Evolutionary conservation across 306 rosid species (phyloP), one percentile per base, ranked within the genome.

Genomic region (Medicago arabica): DNA sequence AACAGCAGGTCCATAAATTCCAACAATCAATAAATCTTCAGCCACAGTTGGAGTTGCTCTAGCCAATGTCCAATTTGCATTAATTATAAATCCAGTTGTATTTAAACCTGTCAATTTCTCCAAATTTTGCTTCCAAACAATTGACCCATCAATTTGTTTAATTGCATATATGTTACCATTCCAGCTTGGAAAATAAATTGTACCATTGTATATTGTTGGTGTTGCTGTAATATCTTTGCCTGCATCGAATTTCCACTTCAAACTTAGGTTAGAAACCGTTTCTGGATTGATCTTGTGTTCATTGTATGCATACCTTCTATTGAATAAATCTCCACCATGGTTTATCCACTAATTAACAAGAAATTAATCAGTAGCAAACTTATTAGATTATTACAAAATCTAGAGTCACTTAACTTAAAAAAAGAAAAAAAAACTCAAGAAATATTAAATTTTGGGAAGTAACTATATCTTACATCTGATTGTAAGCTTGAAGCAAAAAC

Each of bases 171-270:
- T 71, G 70, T 82, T 78, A 1, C 97, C 97, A 55, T 91, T 89
- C 93, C 95, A 88, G 68, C 95, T 85, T 18, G 92, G 93, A 47
- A 89, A 89, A 67, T 91, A 91, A 62, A 89, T 59, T n/a, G 66
- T 75, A 1, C 78, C 88, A 3, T 85, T 34, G 21, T 54, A 80
- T 25, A 88, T 83, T 1, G 92, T 91, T 9, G 91, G 91, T 6
- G 91, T 91, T 53, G 83, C 92, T 2, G 87, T 71, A 38, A 91
- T 82, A 67, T 86, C 95, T 16, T 83, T 71, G 0, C 91, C 91
- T 4, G 88, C 88, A 15, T 55, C 54, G 72, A 89, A 89, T 58
- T 78, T 73, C 97, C 91, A 91, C 66, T 85, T 83, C 78, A 88
- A 64, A 31, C 53, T 61, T 9, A 91, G 82, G 2, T 78, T 79